Percentiles rank a stretch among this genome's conserved stretches.
Evolutionary conservation across 148 eudicot genomes (phyloP).

Genomic region (Camellia granthamiana): DNA sequence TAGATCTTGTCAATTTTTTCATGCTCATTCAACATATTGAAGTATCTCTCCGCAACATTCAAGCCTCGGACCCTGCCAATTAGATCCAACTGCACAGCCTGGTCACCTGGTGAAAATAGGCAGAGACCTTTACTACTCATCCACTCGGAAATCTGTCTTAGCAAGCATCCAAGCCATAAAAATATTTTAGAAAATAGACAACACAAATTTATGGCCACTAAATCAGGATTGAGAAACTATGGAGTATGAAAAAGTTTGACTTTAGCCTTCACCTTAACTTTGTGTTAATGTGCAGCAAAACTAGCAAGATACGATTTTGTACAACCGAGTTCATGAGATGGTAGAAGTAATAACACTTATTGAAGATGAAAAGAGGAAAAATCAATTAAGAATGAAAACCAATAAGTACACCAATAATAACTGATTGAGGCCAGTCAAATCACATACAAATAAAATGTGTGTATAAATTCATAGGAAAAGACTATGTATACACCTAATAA

Average conservation of each 20-base stretch:
- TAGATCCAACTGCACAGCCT: conserved; percentile 47
- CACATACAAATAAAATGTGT: no score
- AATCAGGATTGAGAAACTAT: not conserved
- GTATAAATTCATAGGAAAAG: no score
- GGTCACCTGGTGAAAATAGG: conserved; percentile 31
- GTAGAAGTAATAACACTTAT: no score
- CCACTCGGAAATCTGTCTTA: conserved; percentile 56
- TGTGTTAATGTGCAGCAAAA: no score
- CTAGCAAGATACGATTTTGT: no score
- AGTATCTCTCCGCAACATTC: conserved; percentile 55
- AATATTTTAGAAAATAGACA: not conserved
- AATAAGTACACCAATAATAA: no score
- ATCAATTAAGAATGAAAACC: no score
- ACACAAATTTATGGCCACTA: not conserved
- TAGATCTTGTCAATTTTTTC: conserved; percentile 41
- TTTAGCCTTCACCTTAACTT: no score
- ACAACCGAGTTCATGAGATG: no score
- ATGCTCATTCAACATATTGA: conserved; percentile 24
- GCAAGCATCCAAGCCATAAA: conserved; percentile 13
- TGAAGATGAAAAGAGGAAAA: no score
- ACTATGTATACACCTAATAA: no score
- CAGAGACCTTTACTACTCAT: conserved; percentile 29
- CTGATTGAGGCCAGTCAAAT: not conserved
- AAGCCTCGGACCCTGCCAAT: conserved; percentile 49
- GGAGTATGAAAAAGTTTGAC: no score